phyloP scores from a whole-genome alignment of 306 rosid species.

The Senna tora region DNA sequence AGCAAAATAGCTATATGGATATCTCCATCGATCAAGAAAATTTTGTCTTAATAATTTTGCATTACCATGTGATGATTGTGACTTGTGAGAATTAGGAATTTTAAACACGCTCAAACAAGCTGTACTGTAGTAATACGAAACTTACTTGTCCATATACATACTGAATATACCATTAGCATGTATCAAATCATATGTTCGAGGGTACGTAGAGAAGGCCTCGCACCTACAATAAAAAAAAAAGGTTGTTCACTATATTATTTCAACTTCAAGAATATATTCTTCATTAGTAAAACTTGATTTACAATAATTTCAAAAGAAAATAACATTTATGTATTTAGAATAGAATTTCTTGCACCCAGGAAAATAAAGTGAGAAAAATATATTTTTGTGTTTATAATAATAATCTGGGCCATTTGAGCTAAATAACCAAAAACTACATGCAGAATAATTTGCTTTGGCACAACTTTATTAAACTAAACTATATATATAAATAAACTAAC shows the following conservation, averaged over 20 bases:
- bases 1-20: not conserved
- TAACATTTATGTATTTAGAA: not conserved
- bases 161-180: constrained; percentile 58
- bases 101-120: constrained; percentile 11
- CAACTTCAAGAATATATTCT: constrained; percentile 1
- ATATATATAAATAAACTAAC: not conserved
- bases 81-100: not conserved
- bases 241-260: not conserved
- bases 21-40: not conserved
- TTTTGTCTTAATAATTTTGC: not conserved
- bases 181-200: constrained; percentile 63
- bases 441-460: not conserved
- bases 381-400: not conserved
- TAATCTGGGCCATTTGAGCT: not conserved
- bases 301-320: constrained; percentile 1
- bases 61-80: not conserved
- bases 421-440: not conserved
- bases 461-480: constrained; percentile 9
- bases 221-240: constrained; percentile 48
- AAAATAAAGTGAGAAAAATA: not conserved
- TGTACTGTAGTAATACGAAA: not conserved
- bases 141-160: constrained; percentile 58
- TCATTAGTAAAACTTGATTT: not conserved
- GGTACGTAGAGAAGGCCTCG: constrained; percentile 65
- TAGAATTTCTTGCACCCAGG: not conserved